Evolutionary conservation across 192 early-diverging fungal species (phyloP), one percentile per base, ranked within the genome.

Genomic region (Coemansia sp.): DNA sequence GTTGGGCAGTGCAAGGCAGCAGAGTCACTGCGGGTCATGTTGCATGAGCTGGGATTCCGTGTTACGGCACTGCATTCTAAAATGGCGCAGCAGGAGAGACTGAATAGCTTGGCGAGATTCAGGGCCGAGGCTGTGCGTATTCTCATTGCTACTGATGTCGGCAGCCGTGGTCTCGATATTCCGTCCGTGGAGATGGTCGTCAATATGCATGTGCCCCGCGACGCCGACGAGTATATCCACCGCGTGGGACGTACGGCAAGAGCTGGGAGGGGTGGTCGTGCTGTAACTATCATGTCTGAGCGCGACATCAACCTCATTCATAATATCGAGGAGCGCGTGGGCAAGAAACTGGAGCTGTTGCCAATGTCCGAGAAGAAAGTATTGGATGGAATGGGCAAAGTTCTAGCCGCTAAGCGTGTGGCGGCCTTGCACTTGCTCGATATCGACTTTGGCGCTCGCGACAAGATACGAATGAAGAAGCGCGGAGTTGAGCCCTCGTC

Each of bases 211-310:
- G 86, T 99, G 20, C 96, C 98, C 9, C 86, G 92, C 6, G 93
- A 95, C 74, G 90, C 96, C 7, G 92, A 94, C 41, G 95, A 96
- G 72, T 99, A 99, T 62, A 93, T 99, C 61, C 98, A 99, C 74
- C 86, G 98, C 33, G 95, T 99, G 6, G 98, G 98, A 55, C 91
- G 97, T 81, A 98, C 97, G 6, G 97, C 97, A 14, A 88, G 98
- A 82, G 98, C 98, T 1, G 95, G 98, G 11, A 73, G 93, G 33
- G 94, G 91, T 26, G 97, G 97, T 75, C 77, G 89, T 39, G 89
- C 97, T 6, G 61, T 99, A 21, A 92, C 95, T 0, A 86, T 99
- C 33, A 89, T 95, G 35, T 81, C 91, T 0, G 93, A 95, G 76
- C 83, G 86, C 18, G 93, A 99, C 70, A 87, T 98, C 42, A 82